Evolutionary conservation across 257 asterid genomes (phyloP), one percentile per base, ranked within the genome.

Genomic region (Anisodus acutangulus): DNA sequence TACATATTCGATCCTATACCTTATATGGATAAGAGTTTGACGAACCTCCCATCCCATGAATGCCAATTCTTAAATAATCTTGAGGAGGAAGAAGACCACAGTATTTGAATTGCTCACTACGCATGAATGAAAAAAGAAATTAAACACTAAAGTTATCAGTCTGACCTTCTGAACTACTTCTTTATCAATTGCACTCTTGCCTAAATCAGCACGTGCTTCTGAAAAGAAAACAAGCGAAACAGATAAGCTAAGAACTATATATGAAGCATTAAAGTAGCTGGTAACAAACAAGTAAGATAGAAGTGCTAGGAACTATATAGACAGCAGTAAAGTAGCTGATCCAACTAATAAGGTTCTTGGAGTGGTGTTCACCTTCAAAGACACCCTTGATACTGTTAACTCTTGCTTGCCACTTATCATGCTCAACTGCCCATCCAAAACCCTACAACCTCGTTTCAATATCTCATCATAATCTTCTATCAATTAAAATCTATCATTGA

Each of bases 401-500:
- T 87, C 98, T 93, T 89, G 91, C 98, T 84, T 92, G 95, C 97
- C 99, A 96, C 88, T 90, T 89, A 88, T 93, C 93, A 80, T 93
- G 90, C 81, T 93, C 97, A 71, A 96, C 85, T 58, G 98, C 99
- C 99, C 99, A 96, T n/a, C 93, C 87, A 81, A 96, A 96, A 79
- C 98, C 98, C 99, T 96, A 67, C 59, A 80, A 82, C 51, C 58
- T 84, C 57, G 15, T 62, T 17, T 41, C 79, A 17, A 43, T 43
- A 41, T 17, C 79, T 70, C 37, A 60, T 57, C 43, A 41, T 41
- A 81, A 12, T 58, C 4, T 55, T 37, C 0, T 43, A 57, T 79
- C 69, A 1, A 79, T 57, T 49, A 57, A 79, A 0, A 55, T 79
- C 69, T 80, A 17, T 16, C 70, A 8, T 10, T 54, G 57, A 13